Evolutionary conservation across 2,329 filamentous ascomycete species (phyloP).

Genomic region (Mycocentrospora acerina): DNA sequence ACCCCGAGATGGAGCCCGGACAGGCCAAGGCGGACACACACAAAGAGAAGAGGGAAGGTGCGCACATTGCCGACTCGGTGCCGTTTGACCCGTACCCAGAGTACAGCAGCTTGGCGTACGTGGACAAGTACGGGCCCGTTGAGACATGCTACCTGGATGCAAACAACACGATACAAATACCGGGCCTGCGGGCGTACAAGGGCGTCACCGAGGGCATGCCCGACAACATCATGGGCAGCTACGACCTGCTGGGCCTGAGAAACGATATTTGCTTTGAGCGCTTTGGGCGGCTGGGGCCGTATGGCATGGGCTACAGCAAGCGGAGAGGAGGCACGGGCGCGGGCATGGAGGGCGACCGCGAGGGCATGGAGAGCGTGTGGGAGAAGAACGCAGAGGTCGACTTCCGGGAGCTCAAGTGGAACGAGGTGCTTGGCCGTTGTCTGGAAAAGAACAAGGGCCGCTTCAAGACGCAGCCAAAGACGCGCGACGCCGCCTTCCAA

Average conservation of each 20-base stretch:
- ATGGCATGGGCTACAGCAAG: slow-evolving; percentile 82
- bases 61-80: slow-evolving; percentile 32
- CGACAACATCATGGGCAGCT: slow-evolving; percentile 81
- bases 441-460: slow-evolving; percentile 68
- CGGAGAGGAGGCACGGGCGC: slow-evolving; percentile 78
- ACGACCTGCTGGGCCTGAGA: slow-evolving; percentile 74
- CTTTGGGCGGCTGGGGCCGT: slow-evolving; percentile 83
- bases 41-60: slow-evolving; percentile 25
- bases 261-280: slow-evolving; percentile 92
- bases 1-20: slow-evolving; percentile 37
- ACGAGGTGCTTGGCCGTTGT: slow-evolving; percentile 73
- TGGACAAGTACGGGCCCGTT: slow-evolving; percentile 59
- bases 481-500: slow-evolving; percentile 43
- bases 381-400: slow-evolving; percentile 69
- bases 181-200: slow-evolving; percentile 70
- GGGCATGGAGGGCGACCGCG: slow-evolving; percentile 80
- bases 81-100: slow-evolving; percentile 69
- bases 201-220: slow-evolving; percentile 85
- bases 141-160: slow-evolving; percentile 78
- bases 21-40: slow-evolving; percentile 23
- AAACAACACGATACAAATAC: slow-evolving; percentile 65
- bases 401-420: slow-evolving; percentile 77
- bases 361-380: slow-evolving; percentile 82
- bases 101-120: slow-evolving; percentile 60
- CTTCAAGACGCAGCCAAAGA: slow-evolving; percentile 54